Percentiles rank a stretch among this genome's conserved stretches.
Conservation (phyloP, 2,329 filamentous ascomycete species). For the Endoconidiophora laricicola region DNA sequence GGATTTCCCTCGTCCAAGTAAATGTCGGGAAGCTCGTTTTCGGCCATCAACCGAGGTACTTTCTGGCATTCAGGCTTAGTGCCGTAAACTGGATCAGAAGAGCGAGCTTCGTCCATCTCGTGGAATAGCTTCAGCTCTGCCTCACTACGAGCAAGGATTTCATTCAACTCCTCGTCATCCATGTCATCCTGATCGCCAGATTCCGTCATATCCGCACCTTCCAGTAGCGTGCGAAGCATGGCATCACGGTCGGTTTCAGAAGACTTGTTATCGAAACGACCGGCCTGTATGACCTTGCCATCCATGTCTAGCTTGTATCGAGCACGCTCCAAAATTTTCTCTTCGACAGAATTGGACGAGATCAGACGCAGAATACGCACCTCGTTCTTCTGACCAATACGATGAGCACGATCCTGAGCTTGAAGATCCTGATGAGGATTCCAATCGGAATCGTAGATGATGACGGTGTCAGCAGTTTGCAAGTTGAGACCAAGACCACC, state of each 20-base stretch:
- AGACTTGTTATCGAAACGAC: constrained; percentile 98
- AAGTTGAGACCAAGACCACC: constrained; percentile 94
- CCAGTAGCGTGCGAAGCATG: constrained; percentile 82
- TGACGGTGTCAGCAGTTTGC: constrained; percentile 95
- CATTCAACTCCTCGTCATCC: constrained; percentile 94
- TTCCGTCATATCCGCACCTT: constrained; percentile 58
- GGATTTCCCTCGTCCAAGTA: constrained; percentile 79
- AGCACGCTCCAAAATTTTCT: constrained; percentile 93
- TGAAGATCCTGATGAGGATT: constrained; percentile 98
- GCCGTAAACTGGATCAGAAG: constrained; percentile 53
- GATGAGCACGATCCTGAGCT: constrained; percentile 97
- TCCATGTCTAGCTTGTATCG: constrained; percentile 99
- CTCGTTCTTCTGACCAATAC: constrained; percentile 99
- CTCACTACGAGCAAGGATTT: constrained; percentile 81
- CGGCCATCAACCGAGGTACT: constrained; percentile 65
- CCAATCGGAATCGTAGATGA: constrained; percentile 99
- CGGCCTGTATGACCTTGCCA: constrained; percentile 96
- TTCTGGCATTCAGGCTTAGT: constrained; percentile 42
- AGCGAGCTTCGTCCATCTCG: constrained; percentile 62
- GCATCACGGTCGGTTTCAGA: constrained; percentile 97
- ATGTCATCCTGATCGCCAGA: constrained; percentile 77
- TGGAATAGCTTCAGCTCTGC: constrained; percentile 66
- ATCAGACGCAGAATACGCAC: constrained; percentile 92
- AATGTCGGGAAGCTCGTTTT: constrained; percentile 82
- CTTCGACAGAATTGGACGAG: constrained; percentile 91